Base-by-base conservation (phyloP, 2,329 filamentous ascomycete genomes). In the Akanthomyces dipterigenus region DNA sequence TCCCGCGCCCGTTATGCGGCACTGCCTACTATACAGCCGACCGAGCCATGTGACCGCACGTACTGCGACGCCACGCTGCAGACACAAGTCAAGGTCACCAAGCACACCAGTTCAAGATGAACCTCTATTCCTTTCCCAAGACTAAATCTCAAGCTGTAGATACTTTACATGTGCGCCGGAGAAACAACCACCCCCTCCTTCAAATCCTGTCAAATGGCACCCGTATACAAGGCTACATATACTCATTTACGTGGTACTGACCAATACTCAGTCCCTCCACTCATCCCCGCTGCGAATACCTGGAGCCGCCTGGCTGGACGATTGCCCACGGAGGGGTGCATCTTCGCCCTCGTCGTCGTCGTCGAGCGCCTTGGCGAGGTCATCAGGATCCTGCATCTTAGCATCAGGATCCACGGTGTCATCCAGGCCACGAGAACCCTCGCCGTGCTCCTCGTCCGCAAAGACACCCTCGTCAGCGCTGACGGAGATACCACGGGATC, bases 361-460 rank as follows among this genome's bases (percentile, higher is more conserved):
- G 28, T 83, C 80, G 46, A 88, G 73, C 11, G 80, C 84, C 62
- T 76, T 78, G 2, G 85, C 85, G 60, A 88, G 76, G 71, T 88
- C 86, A 69, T 88, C 85, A 0, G 85, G 85, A 64, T 88, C 85
- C 65, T 80, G 78, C 84, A 88, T 87, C 76, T 80, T 85, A 42
- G 85, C 85, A 68, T 88, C 85, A 0, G 84, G 82, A 66, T 87
- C 85, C 6, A 82, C 75, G 34, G 72, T 72, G 2, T 74, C 77
- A 24, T 76, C 75, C 28, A 82, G 70, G 58, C 78, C 75, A 51
- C 80, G 36, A 4, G 57, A 60, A 26, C 48, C 49, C 75, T 65
- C 78, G 75, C 57, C 80, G 77, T 80, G 78, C 36, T 76, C 75
- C 60, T 85, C 80, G 45, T 76, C 70, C 60, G 79, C 81, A 14